These are phyloP conservation scores for Ustulina deusta DNA, from an alignment of 2,329 filamentous ascomycete genomes.

Conservation along the genomic window DNA sequence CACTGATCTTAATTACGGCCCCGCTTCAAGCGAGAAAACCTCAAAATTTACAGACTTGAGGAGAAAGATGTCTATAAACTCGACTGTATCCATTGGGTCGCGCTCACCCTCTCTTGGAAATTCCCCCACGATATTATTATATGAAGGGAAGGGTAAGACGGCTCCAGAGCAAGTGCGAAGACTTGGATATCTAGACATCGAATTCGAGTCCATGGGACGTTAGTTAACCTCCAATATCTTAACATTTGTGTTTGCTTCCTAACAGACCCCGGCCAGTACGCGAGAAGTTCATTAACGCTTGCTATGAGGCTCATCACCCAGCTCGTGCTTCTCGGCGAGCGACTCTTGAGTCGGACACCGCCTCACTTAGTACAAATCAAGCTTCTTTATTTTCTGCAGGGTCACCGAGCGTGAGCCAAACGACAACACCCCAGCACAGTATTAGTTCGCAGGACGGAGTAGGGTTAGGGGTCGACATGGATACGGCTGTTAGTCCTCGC, in stretches of 20 bases:
- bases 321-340: slow-evolving; percentile 2
- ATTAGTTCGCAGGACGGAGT: slow-evolving; percentile 14
- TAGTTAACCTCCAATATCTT: neutral
- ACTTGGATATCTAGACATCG: slow-evolving; percentile 42
- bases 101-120: slow-evolving; percentile 18
- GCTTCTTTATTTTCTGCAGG: slow-evolving; percentile 19
- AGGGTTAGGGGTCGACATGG: slow-evolving; percentile 16
- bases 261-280: slow-evolving; percentile 34
- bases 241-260: neutral
- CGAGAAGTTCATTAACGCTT: slow-evolving; percentile 43
- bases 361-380: slow-evolving; percentile 8
- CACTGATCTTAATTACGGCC: slow-evolving; percentile 33
- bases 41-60: slow-evolving; percentile 16
- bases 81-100: slow-evolving; percentile 16
- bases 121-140: slow-evolving; percentile 29
- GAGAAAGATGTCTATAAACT: slow-evolving; percentile 17
- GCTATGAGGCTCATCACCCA: slow-evolving; percentile 41
- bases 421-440: slow-evolving; percentile 25
- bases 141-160: slow-evolving; percentile 38
- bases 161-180: slow-evolving; percentile 36
- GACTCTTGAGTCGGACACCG: slow-evolving; percentile 17
- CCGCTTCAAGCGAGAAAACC: slow-evolving; percentile 14
- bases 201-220: slow-evolving; percentile 40
- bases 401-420: slow-evolving; percentile 8
- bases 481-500: neutral